A percentile compares a stretch with the other conserved stretches of the same genome.
Evolutionary conservation across 2,329 filamentous ascomycete species (phyloP).

Genomic region (Scedosporium dehoogii): DNA sequence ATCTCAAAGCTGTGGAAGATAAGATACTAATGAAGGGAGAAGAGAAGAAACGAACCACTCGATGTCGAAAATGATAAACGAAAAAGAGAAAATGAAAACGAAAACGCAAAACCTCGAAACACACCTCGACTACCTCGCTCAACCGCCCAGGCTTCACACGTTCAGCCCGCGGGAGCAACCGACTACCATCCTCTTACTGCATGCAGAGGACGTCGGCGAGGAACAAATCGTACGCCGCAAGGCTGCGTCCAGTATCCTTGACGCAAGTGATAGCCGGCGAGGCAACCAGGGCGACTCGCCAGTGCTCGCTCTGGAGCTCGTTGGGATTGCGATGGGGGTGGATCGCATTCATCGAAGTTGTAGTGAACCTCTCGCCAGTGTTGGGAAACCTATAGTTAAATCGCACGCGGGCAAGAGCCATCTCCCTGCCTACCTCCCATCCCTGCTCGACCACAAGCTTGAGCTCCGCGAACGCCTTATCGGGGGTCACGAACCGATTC

Average conservation of each 20-base stretch:
- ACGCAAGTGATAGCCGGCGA: slow-evolving; percentile 45
- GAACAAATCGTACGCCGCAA: slow-evolving; percentile 32
- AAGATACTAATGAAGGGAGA: neutral
- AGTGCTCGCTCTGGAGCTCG: slow-evolving; percentile 38
- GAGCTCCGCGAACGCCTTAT: slow-evolving; percentile 31
- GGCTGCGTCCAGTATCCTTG: slow-evolving; percentile 36
- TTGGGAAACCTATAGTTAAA: slow-evolving; percentile 42
- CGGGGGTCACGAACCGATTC: slow-evolving; percentile 22
- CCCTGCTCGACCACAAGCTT: slow-evolving; percentile 28
- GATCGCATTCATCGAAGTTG: slow-evolving; percentile 35
- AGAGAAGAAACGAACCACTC: neutral
- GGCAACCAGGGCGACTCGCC: slow-evolving; percentile 41
- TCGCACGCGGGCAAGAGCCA: slow-evolving; percentile 32
- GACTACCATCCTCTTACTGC: slow-evolving; percentile 20
- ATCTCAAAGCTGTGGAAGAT: neutral
- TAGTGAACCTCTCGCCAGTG: slow-evolving; percentile 36
- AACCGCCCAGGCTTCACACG: neutral
- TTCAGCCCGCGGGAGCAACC: neutral
- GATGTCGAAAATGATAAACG: neutral
- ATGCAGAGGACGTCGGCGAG: slow-evolving; percentile 40
- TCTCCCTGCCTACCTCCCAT: slow-evolving; percentile 35
- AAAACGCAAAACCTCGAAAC: neutral
- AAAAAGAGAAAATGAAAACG: neutral
- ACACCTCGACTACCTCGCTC: neutral
- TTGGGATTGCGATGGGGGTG: slow-evolving; percentile 30